phyloP scores from a whole-genome alignment of 2,329 filamentous ascomycete genomes.

The Furcasterigmium sp. region DNA sequence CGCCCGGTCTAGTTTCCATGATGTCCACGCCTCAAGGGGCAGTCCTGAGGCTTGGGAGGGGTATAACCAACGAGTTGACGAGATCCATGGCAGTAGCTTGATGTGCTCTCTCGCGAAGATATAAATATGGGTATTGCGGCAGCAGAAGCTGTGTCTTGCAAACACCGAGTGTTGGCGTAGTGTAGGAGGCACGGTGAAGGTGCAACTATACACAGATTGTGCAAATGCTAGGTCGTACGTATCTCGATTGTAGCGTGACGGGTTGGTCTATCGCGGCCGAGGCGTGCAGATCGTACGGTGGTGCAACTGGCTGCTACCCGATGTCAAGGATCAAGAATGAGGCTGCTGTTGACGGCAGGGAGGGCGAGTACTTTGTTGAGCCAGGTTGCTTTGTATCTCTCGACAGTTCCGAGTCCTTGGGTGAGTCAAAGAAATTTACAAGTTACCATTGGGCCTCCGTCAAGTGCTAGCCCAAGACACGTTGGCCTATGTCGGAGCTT shows the following conservation, averaged over 20 bases:
- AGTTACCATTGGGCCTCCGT: neutral
- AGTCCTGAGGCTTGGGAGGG: conserved; percentile 5
- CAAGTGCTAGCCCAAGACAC: conserved; percentile 4
- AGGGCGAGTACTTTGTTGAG: neutral
- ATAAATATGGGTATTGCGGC: too few species aligned
- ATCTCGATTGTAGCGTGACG: too few species aligned
- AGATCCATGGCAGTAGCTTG: conserved; percentile 44
- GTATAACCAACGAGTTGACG: conserved; percentile 43
- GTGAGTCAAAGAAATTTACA: conserved; percentile 1
- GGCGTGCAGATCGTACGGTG: too few species aligned
- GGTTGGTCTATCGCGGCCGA: too few species aligned
- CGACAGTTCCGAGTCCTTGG: neutral
- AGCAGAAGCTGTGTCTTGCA: too few species aligned
- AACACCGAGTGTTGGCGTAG: neutral
- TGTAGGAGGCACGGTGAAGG: neutral
- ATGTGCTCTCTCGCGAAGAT: neutral
- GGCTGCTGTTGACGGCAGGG: neutral
- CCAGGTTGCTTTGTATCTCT: neutral
- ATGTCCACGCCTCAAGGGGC: conserved; percentile 1
- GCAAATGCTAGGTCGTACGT: too few species aligned
- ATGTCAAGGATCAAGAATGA: neutral
- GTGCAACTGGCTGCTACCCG: neutral
- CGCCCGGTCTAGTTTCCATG: conserved; percentile 9
- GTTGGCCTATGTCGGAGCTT: conserved; percentile 15
- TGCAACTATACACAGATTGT: conserved; percentile 1